Evolutionary conservation across 2,329 filamentous ascomycete species (phyloP).

Genomic region (Neospermospora avenae): DNA sequence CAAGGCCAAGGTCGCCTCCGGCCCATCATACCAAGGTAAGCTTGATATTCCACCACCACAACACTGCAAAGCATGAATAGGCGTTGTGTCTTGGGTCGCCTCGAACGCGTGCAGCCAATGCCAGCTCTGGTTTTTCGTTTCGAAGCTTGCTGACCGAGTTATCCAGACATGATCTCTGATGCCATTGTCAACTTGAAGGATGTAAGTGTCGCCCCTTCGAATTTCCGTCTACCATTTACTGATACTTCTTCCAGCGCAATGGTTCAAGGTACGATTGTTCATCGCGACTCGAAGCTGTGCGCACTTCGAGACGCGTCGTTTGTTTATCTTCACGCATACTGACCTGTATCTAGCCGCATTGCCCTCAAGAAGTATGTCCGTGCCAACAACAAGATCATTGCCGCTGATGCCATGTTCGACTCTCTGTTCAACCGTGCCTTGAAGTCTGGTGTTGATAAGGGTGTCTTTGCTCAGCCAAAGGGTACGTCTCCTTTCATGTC

Average conservation of each 20-base stretch:
- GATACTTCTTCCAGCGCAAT: constrained; percentile 29
- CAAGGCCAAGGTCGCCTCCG: constrained; percentile 55
- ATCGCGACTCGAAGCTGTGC: constrained; percentile 6
- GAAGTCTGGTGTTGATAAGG: constrained; percentile 63
- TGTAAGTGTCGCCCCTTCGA: constrained; percentile 24
- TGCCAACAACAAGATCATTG: constrained; percentile 64
- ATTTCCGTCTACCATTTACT: constrained; percentile 4
- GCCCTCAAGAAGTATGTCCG: constrained; percentile 73
- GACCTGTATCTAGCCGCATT: constrained; percentile 47
- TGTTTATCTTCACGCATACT: constrained; percentile 18
- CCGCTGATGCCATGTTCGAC: constrained; percentile 58
- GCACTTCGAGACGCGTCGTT: constrained; percentile 27
- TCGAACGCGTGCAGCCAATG: constrained; percentile 48
- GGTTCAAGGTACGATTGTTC: constrained; percentile 33
- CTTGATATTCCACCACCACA: constrained; percentile 38
- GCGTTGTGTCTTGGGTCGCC: constrained; percentile 46
- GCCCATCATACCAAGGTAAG: constrained; percentile 64
- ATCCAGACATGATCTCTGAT: constrained; percentile 35
- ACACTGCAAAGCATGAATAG: constrained; percentile 43
- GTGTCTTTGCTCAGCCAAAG: constrained; percentile 68
- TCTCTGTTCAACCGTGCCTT: constrained; percentile 68
- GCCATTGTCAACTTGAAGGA: constrained; percentile 35
- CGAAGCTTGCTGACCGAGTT: constrained; percentile 24
- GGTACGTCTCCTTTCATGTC: constrained; percentile 46
- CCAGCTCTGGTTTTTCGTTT: constrained; percentile 29